A percentile compares a stretch with the other conserved stretches of the same genome.
Evolutionary conservation across 768 basidiomycete species (phyloP).

Genomic region (Neoboletus brunneissimus): DNA sequence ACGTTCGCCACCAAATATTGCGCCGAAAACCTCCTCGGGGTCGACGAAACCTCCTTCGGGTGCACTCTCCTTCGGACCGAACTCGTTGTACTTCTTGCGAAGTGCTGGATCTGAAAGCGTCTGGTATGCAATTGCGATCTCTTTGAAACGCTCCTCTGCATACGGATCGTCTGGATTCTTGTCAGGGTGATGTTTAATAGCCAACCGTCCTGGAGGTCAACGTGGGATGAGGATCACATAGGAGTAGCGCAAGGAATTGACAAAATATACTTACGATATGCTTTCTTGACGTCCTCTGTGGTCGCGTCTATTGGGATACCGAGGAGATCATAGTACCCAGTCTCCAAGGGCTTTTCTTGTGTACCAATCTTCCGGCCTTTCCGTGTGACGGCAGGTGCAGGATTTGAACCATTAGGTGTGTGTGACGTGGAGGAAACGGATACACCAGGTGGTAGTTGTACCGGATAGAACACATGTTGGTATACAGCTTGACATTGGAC

Average conservation of each 20-base stretch:
- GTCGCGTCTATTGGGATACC: constrained; percentile 74
- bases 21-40: constrained; percentile 77
- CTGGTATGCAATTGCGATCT: constrained; percentile 87
- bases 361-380: constrained; percentile 82
- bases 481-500: constrained; percentile 61
- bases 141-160: constrained; percentile 87
- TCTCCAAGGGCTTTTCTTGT: constrained; percentile 84
- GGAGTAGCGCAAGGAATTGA: not conserved
- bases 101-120: constrained; percentile 75
- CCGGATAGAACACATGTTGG: constrained; percentile 65
- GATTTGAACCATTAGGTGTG: constrained; percentile 20
- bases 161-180: constrained; percentile 86
- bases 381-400: constrained; percentile 21
- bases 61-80: constrained; percentile 78
- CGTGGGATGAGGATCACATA: not conserved
- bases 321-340: constrained; percentile 86
- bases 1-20: constrained; percentile 86
- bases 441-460: constrained; percentile 45
- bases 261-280: constrained; percentile 58
- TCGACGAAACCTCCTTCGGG: constrained; percentile 86
- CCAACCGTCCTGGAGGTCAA: constrained; percentile 57
- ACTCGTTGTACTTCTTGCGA: constrained; percentile 87
- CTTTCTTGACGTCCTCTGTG: constrained; percentile 85
- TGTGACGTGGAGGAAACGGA: constrained; percentile 13
- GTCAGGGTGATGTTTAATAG: constrained; percentile 90